Evolutionary conservation across 768 basidiomycete genomes (phyloP).

Genomic region (Tephrocybe sp.): DNA sequence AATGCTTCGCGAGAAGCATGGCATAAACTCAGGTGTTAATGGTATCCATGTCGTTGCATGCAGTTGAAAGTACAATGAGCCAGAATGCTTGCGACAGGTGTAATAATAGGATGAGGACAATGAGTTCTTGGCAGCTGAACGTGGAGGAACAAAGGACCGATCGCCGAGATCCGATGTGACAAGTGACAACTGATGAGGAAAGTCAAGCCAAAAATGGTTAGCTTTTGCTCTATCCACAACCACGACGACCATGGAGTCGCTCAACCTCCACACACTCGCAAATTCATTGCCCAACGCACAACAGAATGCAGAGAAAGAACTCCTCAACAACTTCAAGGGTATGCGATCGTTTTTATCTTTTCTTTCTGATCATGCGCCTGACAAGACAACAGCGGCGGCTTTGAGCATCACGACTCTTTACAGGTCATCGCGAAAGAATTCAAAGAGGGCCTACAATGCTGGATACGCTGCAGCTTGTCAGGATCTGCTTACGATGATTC

Average conservation of each 20-base stretch:
- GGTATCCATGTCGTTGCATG: too few species aligned
- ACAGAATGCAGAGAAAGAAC: slow-evolving; percentile 78
- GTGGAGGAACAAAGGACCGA: not conserved
- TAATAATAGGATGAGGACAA: too few species aligned
- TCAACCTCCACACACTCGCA: slow-evolving; percentile 77
- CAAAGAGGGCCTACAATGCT: slow-evolving; percentile 77
- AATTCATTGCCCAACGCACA: slow-evolving; percentile 69
- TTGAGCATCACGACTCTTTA: slow-evolving; percentile 84
- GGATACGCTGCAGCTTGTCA: slow-evolving; percentile 80
- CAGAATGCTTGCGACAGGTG: too few species aligned
- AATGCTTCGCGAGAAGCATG: too few species aligned
- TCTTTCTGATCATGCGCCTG: slow-evolving; percentile 19
- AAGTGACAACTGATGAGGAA: not conserved
- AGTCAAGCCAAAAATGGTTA: slow-evolving; percentile 8
- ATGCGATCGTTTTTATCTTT: slow-evolving; percentile 1
- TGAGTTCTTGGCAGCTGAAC: too few species aligned
- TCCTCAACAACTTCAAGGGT: slow-evolving; percentile 84
- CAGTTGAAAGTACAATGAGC: too few species aligned
- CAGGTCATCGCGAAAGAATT: slow-evolving; percentile 71
- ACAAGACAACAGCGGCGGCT: slow-evolving; percentile 62
- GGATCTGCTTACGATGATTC: slow-evolving; percentile 78
- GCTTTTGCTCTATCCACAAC: slow-evolving; percentile 10
- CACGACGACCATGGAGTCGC: slow-evolving; percentile 74
- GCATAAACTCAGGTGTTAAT: too few species aligned
- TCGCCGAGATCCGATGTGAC: not conserved